A percentile compares a stretch with the other conserved stretches of the same genome.
phyloP scores from a whole-genome alignment of 1,284 basidiomycete species.

The Anthracocystis walkeri region DNA sequence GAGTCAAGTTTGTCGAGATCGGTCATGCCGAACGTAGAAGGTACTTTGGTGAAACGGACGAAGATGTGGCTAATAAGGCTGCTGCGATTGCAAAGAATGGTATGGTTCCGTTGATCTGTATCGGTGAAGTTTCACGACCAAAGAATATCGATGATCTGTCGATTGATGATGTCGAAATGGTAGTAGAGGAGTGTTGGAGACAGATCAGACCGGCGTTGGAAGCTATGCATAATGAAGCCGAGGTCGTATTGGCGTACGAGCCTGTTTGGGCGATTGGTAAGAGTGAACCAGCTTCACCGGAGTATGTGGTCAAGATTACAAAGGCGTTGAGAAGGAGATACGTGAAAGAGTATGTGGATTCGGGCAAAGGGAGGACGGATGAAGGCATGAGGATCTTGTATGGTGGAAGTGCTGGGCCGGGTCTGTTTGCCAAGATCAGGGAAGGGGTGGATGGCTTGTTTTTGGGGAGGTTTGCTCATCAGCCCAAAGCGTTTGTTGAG shows the following conservation, averaged over 20 bases:
- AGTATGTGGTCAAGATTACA: slow-evolving; percentile 63
- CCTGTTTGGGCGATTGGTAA: slow-evolving; percentile 67
- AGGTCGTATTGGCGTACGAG: slow-evolving; percentile 64
- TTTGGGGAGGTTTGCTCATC: slow-evolving; percentile 63
- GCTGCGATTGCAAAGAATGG: slow-evolving; percentile 45
- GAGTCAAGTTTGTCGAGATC: slow-evolving; percentile 61
- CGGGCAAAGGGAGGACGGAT: slow-evolving; percentile 35
- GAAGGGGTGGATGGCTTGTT: slow-evolving; percentile 65
- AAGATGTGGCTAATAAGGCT: slow-evolving; percentile 56
- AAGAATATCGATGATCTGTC: slow-evolving; percentile 34
- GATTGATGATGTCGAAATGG: slow-evolving; percentile 32
- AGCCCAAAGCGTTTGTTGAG: slow-evolving; percentile 56
- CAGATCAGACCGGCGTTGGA: slow-evolving; percentile 57
- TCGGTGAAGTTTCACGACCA: slow-evolving; percentile 55
- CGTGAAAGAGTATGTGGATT: slow-evolving; percentile 39
- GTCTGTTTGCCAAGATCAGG: slow-evolving; percentile 56
- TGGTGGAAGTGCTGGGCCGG: slow-evolving; percentile 62
- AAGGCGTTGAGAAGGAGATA: slow-evolving; percentile 50
- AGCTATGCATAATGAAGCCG: slow-evolving; percentile 13
- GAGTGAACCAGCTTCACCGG: slow-evolving; percentile 55
- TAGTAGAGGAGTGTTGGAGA: slow-evolving; percentile 60
- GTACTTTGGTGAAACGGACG: slow-evolving; percentile 63
- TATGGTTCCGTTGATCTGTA: slow-evolving; percentile 63
- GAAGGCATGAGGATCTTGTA: slow-evolving; percentile 57
- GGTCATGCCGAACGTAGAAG: slow-evolving; percentile 63